These are phyloP conservation scores for Aspergillus carbonarius DNA, from an alignment of 2,329 filamentous ascomycete species.

Conservation along the genomic window DNA sequence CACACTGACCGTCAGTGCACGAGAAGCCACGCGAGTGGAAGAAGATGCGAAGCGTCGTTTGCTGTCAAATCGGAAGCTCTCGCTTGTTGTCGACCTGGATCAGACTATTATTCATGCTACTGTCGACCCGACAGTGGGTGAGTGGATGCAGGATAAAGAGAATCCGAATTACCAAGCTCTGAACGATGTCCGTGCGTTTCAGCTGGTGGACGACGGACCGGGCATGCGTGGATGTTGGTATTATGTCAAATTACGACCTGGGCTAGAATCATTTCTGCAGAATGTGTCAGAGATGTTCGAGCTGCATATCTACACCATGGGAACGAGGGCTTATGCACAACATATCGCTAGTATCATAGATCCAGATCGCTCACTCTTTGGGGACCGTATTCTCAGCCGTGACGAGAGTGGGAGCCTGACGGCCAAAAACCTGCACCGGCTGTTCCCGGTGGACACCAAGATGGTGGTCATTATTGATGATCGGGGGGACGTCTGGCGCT, in stretches of 20 bases:
- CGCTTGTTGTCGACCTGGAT: slow-evolving; percentile 92
- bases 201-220: slow-evolving; percentile 81
- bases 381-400: slow-evolving; percentile 89
- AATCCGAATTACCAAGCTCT: slow-evolving; percentile 92
- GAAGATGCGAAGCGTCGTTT: slow-evolving; percentile 82
- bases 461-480: slow-evolving; percentile 99
- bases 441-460: slow-evolving; percentile 95
- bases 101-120: slow-evolving; percentile 98
- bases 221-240: slow-evolving; percentile 82
- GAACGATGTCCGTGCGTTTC: slow-evolving; percentile 83
- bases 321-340: slow-evolving; percentile 91
- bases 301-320: slow-evolving; percentile 98
- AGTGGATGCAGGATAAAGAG: slow-evolving; percentile 85
- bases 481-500: slow-evolving; percentile 92
- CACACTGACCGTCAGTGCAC: slow-evolving; percentile 77
- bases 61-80: slow-evolving; percentile 77
- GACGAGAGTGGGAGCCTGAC: slow-evolving; percentile 95
- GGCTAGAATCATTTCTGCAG: slow-evolving; percentile 75
- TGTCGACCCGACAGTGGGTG: slow-evolving; percentile 91
- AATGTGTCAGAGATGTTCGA: slow-evolving; percentile 80
- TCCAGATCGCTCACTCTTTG: slow-evolving; percentile 83
- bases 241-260: slow-evolving; percentile 96
- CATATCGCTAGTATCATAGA: slow-evolving; percentile 92
- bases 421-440: slow-evolving; percentile 80
- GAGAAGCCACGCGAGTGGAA: slow-evolving; percentile 77